Percentiles rank a stretch among this genome's conserved stretches.
Conservation (phyloP, 169 alveolate species). For the Plasmodium yoelii region DNA sequence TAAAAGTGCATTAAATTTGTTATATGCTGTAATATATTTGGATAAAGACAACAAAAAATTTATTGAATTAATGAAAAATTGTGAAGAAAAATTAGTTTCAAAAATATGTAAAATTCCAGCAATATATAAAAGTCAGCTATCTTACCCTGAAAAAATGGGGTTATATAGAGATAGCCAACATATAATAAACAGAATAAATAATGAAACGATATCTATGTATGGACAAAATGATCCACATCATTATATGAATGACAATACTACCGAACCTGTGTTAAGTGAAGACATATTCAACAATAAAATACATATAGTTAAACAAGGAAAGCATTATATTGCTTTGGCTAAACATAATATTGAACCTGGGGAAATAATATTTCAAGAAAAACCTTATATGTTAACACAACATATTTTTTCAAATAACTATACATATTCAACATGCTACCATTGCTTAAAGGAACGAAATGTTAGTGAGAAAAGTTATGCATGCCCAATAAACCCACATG, state of each 20-base stretch:
- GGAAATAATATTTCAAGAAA: conserved; percentile 33
- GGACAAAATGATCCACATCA: background rate
- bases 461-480: conserved; percentile 79
- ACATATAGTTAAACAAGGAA: conserved; percentile 24
- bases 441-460: conserved; percentile 87
- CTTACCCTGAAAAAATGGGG: conserved; percentile 20
- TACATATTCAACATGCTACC: conserved; percentile 86
- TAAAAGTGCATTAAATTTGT: conserved; percentile 14
- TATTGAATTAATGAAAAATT: conserved; percentile 2
- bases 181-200: background rate
- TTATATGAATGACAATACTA: background rate
- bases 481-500: conserved; percentile 90
- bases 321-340: conserved; percentile 25
- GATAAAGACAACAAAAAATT: conserved; percentile 22
- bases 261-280: background rate
- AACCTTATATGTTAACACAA: conserved; percentile 43
- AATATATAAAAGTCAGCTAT: conserved; percentile 30
- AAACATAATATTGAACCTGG: conserved; percentile 49
- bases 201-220: background rate
- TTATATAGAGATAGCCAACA: background rate
- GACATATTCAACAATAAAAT: conserved; percentile 3
- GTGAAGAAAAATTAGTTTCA: conserved; percentile 46
- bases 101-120: conserved; percentile 16
- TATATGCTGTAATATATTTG: conserved; percentile 54
- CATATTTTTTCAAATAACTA: conserved; percentile 19